A percentile compares a stretch with the other conserved stretches of the same genome.
These are phyloP conservation scores for Ustilago shanxiensis DNA, from an alignment of 1,284 basidiomycete genomes.

Conservation along the genomic window DNA sequence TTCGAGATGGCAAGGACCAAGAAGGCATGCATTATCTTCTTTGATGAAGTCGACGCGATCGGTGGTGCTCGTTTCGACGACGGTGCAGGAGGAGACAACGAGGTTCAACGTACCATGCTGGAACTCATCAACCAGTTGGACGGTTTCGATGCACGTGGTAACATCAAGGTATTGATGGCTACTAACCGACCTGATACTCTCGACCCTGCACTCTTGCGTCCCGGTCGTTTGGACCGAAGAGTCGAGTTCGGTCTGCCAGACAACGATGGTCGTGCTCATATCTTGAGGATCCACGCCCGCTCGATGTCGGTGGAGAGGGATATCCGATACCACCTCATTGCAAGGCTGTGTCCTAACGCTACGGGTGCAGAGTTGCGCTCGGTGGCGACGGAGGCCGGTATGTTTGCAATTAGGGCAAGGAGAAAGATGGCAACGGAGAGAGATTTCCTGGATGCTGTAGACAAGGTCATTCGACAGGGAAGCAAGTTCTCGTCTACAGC, in stretches of 20 bases:
- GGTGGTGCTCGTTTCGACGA: conserved; percentile 99
- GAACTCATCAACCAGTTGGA: conserved; percentile 99
- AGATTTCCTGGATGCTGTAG: conserved; percentile 97
- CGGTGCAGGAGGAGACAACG: conserved; percentile 98
- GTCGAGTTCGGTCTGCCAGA: conserved; percentile 97
- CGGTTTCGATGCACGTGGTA: conserved; percentile 97
- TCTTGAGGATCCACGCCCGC: conserved; percentile 94
- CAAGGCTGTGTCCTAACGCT: conserved; percentile 95
- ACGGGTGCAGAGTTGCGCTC: conserved; percentile 97
- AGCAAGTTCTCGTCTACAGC: conserved; percentile 85
- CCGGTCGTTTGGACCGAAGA: conserved; percentile 93
- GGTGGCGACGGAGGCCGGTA: conserved; percentile 97
- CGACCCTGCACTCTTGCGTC: conserved; percentile 94
- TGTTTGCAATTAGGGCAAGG: conserved; percentile 98
- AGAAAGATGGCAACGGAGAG: conserved; percentile 97
- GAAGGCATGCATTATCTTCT: conserved; percentile 99
- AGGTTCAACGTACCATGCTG: conserved; percentile 99
- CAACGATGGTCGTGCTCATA: conserved; percentile 95
- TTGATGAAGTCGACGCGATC: conserved; percentile 97
- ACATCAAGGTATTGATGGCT: conserved; percentile 99
- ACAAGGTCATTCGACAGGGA: conserved; percentile 97
- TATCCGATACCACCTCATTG: conserved; percentile 97
- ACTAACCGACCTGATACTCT: conserved; percentile 98
- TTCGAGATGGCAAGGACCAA: conserved; percentile 99
- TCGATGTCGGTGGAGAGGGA: conserved; percentile 96